Percentiles rank a stretch among this genome's conserved stretches.
Evolutionary conservation across 169 alveolate genomes (phyloP).

Genomic region (Plasmodium malariae): DNA sequence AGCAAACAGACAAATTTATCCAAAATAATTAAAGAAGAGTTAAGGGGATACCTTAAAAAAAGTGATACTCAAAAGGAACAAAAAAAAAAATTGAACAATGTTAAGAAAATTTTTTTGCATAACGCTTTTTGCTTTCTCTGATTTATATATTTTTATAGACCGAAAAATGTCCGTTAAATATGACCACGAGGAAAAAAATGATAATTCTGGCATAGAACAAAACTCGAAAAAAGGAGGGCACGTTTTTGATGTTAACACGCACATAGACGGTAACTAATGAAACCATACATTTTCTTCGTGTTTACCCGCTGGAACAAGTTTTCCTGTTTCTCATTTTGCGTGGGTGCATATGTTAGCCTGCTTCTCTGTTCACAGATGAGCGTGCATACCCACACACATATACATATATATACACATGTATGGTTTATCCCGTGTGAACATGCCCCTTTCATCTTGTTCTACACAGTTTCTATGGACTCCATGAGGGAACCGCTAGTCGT

Average conservation of each 20-base stretch:
- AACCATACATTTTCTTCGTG: neutral
- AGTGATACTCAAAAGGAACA: neutral
- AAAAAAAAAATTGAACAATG: neutral
- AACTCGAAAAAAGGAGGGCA: neutral
- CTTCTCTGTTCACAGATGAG: too few species aligned
- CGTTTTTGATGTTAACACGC: slow-evolving; percentile 33
- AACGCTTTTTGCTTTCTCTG: neutral
- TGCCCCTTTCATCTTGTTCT: neutral
- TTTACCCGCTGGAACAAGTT: neutral
- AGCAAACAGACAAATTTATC: slow-evolving; percentile 28
- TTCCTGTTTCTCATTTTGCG: too few species aligned
- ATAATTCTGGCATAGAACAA: neutral
- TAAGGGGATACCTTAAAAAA: slow-evolving; percentile 28
- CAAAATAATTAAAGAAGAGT: slow-evolving; percentile 16
- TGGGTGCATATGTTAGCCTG: too few species aligned
- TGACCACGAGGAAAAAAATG: slow-evolving; percentile 1
- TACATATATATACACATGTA: slow-evolving; percentile 3
- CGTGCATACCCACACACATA: neutral
- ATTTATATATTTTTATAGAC: slow-evolving; percentile 13
- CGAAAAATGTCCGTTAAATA: slow-evolving; percentile 31
- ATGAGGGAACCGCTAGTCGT: slow-evolving; percentile 50
- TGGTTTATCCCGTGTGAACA: neutral
- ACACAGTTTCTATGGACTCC: slow-evolving; percentile 16
- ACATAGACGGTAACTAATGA: slow-evolving; percentile 35
- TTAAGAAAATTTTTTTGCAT: neutral